phyloP scores from a whole-genome alignment of 768 basidiomycete genomes.

The Lentinula aciculospora region DNA sequence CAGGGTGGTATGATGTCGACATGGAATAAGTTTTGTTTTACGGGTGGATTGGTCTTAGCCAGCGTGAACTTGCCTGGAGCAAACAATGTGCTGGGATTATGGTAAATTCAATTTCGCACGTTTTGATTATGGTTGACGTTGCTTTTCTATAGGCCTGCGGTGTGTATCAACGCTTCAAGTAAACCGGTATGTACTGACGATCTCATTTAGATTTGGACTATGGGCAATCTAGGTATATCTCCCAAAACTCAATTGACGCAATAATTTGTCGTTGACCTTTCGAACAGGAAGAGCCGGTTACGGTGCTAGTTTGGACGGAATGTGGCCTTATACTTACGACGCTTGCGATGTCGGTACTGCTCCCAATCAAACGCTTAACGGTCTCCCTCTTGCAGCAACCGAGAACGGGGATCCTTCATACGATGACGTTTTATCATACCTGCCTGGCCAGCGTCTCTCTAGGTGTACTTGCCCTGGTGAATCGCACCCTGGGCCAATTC shows the following conservation, averaged over 20 bases:
- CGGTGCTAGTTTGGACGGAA: conserved; percentile 48
- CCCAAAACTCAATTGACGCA: neutral
- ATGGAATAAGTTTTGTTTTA: conserved; percentile 76
- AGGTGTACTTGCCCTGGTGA: conserved; percentile 56
- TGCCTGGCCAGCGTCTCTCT: conserved; percentile 52
- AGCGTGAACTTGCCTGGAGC: conserved; percentile 36
- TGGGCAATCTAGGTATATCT: conserved; percentile 40
- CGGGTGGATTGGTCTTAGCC: conserved; percentile 65
- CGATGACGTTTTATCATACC: conserved; percentile 32
- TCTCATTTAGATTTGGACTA: conserved; percentile 36
- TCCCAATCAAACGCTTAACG: conserved; percentile 45
- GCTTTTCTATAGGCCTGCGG: conserved; percentile 1
- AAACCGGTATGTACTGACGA: neutral
- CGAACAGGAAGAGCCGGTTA: conserved; percentile 43
- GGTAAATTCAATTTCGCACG: neutral
- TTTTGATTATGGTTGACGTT: conserved; percentile 9
- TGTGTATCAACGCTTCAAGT: neutral
- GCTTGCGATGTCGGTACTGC: conserved; percentile 55
- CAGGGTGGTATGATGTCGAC: conserved; percentile 15
- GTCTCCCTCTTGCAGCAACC: conserved; percentile 31
- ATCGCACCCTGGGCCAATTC: conserved; percentile 51
- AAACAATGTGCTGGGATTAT: conserved; percentile 26
- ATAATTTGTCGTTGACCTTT: conserved; percentile 3
- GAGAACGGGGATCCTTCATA: conserved; percentile 24
- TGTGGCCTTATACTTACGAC: conserved; percentile 30